Conservation (phyloP, 345 rosid species). For the Ailanthus altissimus region DNA sequence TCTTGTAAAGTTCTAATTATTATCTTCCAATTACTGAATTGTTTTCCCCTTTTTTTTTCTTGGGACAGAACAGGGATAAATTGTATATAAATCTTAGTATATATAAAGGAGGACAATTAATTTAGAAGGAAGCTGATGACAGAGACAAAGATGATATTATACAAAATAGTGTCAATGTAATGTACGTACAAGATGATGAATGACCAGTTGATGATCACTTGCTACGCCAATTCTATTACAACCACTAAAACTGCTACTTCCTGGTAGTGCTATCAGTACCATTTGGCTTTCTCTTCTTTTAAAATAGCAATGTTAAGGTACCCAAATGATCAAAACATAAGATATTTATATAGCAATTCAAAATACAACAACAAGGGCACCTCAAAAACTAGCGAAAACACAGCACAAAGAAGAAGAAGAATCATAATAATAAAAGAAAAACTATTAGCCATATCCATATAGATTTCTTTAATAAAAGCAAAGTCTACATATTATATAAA, state of each 20-base stretch:
- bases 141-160: not conserved
- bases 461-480: constrained; percentile 15
- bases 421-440: not conserved
- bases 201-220: not conserved
- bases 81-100: too few species aligned
- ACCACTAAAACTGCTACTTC: not conserved
- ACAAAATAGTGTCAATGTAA: not conserved
- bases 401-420: not conserved
- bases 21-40: not conserved
- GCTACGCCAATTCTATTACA: constrained; percentile 9
- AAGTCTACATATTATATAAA: not conserved
- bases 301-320: not conserved
- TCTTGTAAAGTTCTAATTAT: constrained; percentile 6
- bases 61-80: too few species aligned
- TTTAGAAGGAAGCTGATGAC: not conserved
- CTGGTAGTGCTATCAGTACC: not conserved
- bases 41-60: not conserved
- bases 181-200: too few species aligned
- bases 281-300: not conserved
- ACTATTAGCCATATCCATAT: not conserved
- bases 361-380: not conserved
- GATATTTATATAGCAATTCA: not conserved
- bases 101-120: not conserved
- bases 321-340: not conserved
- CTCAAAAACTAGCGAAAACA: not conserved